A percentile compares a stretch with the other conserved stretches of the same genome.
Conservation (phyloP, 805 yeast genomes). For the Monosporozyma siamensis region DNA sequence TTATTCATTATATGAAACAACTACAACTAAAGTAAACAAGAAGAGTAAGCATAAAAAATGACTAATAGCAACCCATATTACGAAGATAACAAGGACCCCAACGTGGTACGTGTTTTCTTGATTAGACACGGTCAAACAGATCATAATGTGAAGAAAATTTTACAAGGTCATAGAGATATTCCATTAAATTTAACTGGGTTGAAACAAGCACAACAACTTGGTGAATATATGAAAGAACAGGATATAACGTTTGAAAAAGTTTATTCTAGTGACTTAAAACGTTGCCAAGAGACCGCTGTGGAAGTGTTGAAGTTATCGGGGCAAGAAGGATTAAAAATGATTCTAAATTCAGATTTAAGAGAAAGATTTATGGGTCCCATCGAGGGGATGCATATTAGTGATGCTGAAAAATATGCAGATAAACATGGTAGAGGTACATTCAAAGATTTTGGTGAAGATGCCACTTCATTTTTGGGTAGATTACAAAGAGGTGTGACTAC, state of each 20-base stretch:
- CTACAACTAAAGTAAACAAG: not conserved
- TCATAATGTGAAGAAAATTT: slow-evolving; percentile 54
- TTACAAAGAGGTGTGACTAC: slow-evolving; percentile 38
- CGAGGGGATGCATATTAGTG: slow-evolving; percentile 62
- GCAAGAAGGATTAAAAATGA: slow-evolving; percentile 14
- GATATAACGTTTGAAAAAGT: slow-evolving; percentile 29
- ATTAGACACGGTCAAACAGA: slow-evolving; percentile 83
- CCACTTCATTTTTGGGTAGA: slow-evolving; percentile 38
- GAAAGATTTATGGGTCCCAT: slow-evolving; percentile 74
- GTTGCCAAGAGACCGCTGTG: slow-evolving; percentile 54
- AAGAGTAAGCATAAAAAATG: not conserved
- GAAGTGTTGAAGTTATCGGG: slow-evolving; percentile 31
- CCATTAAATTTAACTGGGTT: slow-evolving; percentile 53
- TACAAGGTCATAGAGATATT: slow-evolving; percentile 72
- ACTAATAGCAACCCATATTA: not conserved
- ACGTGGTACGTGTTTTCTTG: slow-evolving; percentile 43
- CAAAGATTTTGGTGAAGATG: slow-evolving; percentile 58
- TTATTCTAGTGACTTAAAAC: slow-evolving; percentile 34
- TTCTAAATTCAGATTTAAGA: slow-evolving; percentile 40
- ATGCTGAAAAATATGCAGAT: slow-evolving; percentile 46
- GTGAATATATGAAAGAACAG: slow-evolving; percentile 31
- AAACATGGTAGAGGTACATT: slow-evolving; percentile 47
- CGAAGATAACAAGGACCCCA: slow-evolving; percentile 29
- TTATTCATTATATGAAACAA: too few relatives aligned
- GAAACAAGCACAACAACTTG: slow-evolving; percentile 51